These are phyloP conservation scores for Trichoderma lentiforme DNA, from an alignment of 2,329 filamentous ascomycete genomes.

Conservation along the genomic window DNA sequence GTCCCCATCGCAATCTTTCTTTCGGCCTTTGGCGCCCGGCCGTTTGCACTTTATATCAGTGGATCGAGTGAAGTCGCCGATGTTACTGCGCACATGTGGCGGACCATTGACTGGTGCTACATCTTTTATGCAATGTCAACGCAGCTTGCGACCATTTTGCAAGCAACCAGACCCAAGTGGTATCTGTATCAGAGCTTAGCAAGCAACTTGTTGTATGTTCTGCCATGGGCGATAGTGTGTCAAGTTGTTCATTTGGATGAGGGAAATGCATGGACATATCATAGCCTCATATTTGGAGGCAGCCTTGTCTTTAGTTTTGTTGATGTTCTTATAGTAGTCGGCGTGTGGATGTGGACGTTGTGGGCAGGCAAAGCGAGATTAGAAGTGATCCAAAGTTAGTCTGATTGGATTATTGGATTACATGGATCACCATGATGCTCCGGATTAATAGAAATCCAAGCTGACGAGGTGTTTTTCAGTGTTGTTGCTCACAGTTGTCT, in stretches of 20 bases:
- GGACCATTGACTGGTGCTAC: conserved; percentile 63
- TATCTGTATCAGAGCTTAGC: conserved; percentile 65
- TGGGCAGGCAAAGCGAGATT: conserved; percentile 42
- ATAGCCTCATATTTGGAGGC: conserved; percentile 64
- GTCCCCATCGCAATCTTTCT: conserved; percentile 61
- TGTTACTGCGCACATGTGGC: conserved; percentile 65
- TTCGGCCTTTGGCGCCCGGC: conserved; percentile 53
- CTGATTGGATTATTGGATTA: neutral
- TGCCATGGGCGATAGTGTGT: conserved; percentile 68
- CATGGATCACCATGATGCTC: neutral
- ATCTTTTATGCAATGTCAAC: conserved; percentile 65
- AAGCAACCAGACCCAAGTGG: conserved; percentile 63
- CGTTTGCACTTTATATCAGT: conserved; percentile 62
- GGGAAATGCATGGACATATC: conserved; percentile 63
- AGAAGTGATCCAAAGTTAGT: conserved; percentile 32
- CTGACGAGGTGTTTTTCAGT: too few species aligned
- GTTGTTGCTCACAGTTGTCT: neutral
- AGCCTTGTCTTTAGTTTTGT: conserved; percentile 66
- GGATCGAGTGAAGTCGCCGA: conserved; percentile 53
- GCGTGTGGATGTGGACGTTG: conserved; percentile 51
- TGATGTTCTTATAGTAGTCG: conserved; percentile 49
- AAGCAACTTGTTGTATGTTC: conserved; percentile 65
- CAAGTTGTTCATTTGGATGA: conserved; percentile 46
- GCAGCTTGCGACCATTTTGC: conserved; percentile 61
- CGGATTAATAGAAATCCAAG: too few species aligned